Percentiles rank a stretch among this genome's conserved stretches.
These are phyloP conservation scores for Chlamydomonas sp. DNA, from an alignment of 139 green algal species.

Conservation along the genomic window DNA sequence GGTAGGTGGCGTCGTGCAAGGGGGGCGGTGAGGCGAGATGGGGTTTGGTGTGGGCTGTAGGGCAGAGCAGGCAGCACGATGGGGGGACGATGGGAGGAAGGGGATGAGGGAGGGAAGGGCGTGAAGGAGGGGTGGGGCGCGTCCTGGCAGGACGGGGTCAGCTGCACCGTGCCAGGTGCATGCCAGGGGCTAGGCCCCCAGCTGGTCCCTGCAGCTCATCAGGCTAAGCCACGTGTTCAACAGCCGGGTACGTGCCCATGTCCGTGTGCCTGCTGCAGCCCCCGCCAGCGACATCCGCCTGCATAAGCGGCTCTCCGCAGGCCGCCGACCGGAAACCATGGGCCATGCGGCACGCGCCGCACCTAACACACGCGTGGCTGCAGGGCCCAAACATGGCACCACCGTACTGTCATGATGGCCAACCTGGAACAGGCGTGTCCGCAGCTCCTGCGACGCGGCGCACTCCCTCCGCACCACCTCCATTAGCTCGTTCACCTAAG, in stretches of 20 bases:
- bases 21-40: too few species aligned
- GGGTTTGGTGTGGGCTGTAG: too few species aligned
- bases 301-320: background rate
- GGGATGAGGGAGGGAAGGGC: too few species aligned
- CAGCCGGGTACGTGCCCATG: background rate
- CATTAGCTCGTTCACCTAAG: conserved; percentile 92
- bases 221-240: too few species aligned
- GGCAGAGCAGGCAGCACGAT: too few species aligned
- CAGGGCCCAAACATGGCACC: background rate
- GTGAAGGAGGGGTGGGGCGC: too few species aligned
- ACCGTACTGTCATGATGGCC: conserved; percentile 13
- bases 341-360: background rate
- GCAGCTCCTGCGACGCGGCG: conserved; percentile 42
- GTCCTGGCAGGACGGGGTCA: too few species aligned
- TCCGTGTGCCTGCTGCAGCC: background rate
- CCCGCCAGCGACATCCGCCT: too few species aligned
- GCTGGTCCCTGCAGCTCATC: too few species aligned
- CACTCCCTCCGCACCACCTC: conserved; percentile 63
- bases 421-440: conserved; percentile 73
- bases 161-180: too few species aligned
- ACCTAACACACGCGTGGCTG: background rate
- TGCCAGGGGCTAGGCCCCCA: too few species aligned
- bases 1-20: background rate
- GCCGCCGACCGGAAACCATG: background rate
- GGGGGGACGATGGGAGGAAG: too few species aligned